Percentiles rank a stretch among this genome's conserved stretches.
These are phyloP conservation scores for Eutreptiella sp. DNA, from an alignment of 208 protist genomes.

Conservation along the genomic window DNA sequence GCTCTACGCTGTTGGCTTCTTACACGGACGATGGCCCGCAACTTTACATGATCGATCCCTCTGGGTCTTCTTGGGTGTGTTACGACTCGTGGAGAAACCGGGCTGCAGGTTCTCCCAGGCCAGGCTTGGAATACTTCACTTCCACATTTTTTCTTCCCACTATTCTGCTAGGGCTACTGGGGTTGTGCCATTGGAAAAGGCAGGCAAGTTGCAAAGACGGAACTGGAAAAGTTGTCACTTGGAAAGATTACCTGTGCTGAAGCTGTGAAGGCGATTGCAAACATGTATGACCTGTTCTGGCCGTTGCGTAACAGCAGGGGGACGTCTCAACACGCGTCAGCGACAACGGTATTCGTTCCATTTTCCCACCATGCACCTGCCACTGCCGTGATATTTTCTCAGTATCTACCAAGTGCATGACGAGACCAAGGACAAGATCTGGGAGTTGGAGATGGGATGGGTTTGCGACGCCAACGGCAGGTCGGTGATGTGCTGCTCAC, in stretches of 20 bases:
- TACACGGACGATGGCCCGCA: slow-evolving; percentile 87
- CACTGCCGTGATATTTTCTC: slow-evolving; percentile 18
- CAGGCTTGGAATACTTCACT: too few relatives aligned
- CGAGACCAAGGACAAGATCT: slow-evolving; percentile 86
- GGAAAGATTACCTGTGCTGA: slow-evolving; percentile 79
- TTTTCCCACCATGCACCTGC: neutral
- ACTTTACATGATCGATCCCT: slow-evolving; percentile 94
- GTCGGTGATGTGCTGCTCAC: too few relatives aligned
- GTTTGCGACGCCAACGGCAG: slow-evolving; percentile 73
- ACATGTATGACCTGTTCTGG: slow-evolving; percentile 79
- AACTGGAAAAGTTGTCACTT: slow-evolving; percentile 96
- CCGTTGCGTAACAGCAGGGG: too few relatives aligned
- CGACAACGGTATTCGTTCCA: neutral
- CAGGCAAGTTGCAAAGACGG: slow-evolving; percentile 94
- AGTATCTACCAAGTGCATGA: slow-evolving; percentile 59
- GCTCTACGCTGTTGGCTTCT: slow-evolving; percentile 83
- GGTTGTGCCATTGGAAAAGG: slow-evolving; percentile 93
- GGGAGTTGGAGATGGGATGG: slow-evolving; percentile 94
- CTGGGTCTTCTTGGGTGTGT: slow-evolving; percentile 56
- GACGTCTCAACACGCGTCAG: slow-evolving; percentile 50
- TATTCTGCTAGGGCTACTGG: slow-evolving; percentile 86
- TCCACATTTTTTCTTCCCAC: too few relatives aligned
- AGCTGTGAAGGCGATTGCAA: slow-evolving; percentile 85
- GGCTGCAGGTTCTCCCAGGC: too few relatives aligned
- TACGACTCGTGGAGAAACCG: too few relatives aligned